A percentile compares a stretch with the other conserved stretches of the same genome.
These are phyloP conservation scores for Neoboletus subvelutipes DNA, from an alignment of 768 basidiomycete genomes.

Conservation along the genomic window DNA sequence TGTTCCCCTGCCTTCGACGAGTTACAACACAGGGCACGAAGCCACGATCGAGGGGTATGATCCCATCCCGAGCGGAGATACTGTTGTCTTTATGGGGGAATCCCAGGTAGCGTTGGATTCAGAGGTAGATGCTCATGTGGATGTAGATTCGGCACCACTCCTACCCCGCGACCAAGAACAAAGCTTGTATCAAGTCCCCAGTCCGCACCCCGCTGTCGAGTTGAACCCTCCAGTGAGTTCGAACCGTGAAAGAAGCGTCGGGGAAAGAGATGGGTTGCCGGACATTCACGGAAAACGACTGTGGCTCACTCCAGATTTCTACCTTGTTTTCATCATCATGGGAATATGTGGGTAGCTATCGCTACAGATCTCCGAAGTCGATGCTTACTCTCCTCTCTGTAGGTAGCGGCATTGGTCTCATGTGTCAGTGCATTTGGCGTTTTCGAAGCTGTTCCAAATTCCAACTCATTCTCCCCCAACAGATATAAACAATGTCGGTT, in stretches of 20 bases:
- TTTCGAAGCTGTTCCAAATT: too few species aligned
- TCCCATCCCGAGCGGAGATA: conserved; percentile 16
- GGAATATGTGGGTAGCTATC: conserved; percentile 48
- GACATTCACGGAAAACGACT: conserved; percentile 57
- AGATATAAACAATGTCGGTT: conserved; percentile 89
- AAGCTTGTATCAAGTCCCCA: conserved; percentile 24
- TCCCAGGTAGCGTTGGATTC: conserved; percentile 14
- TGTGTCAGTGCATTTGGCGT: conserved; percentile 49
- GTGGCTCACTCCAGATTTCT: conserved; percentile 57
- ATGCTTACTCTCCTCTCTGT: conserved; percentile 1
- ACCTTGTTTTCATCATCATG: conserved; percentile 56
- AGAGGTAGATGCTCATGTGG: conserved; percentile 10
- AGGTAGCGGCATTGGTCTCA: conserved; percentile 75
- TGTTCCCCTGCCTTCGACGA: conserved; percentile 54
- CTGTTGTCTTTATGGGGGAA: conserved; percentile 25
- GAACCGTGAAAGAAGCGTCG: background rate
- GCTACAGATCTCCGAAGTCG: background rate
- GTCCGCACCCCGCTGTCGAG: conserved; percentile 19
- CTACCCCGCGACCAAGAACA: conserved; percentile 20
- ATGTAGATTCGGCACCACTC: conserved; percentile 24
- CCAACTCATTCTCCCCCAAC: conserved; percentile 1
- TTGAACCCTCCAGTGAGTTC: conserved; percentile 19
- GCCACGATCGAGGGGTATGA: conserved; percentile 18
- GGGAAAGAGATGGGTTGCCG: conserved; percentile 34
- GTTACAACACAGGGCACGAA: background rate